These are phyloP conservation scores for Stagonosporopsis vannaccii DNA, from an alignment of 2,329 filamentous ascomycete genomes.

Conservation along the genomic window DNA sequence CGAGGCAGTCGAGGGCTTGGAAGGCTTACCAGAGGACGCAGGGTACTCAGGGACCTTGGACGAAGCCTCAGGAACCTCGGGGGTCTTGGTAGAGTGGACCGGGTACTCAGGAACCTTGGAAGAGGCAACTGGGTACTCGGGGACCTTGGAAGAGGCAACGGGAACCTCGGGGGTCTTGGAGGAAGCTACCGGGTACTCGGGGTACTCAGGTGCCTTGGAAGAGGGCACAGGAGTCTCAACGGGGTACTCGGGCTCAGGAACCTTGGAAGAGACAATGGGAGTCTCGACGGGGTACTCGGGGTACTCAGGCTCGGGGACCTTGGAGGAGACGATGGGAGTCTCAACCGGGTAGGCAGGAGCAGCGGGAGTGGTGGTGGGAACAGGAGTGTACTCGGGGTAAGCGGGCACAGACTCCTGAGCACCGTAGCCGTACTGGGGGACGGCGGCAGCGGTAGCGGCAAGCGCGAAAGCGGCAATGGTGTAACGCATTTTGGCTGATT, in stretches of 20 bases:
- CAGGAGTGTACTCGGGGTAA: conserved; percentile 35
- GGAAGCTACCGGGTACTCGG: conserved; percentile 14
- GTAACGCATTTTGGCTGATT: conserved; percentile 52
- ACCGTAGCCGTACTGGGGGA: conserved; percentile 40
- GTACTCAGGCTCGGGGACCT: conserved; percentile 19
- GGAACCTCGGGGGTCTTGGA: conserved; percentile 13
- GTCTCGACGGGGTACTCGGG: conserved; percentile 6
- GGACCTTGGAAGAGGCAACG: conserved; percentile 11
- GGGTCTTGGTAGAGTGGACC: not conserved
- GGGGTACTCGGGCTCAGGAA: conserved; percentile 24
- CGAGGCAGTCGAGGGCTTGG: conserved; percentile 19
- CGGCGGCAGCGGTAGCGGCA: conserved; percentile 42
- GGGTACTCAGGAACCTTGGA: conserved; percentile 19
- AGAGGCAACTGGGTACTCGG: conserved; percentile 21
- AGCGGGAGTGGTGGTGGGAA: conserved; percentile 19
- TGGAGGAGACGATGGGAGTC: conserved; percentile 6
- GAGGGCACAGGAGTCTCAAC: not conserved
- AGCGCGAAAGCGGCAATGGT: conserved; percentile 44
- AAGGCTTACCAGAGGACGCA: conserved; percentile 21
- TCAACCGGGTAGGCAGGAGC: conserved; percentile 26
- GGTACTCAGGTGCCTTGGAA: conserved; percentile 13
- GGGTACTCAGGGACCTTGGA: conserved; percentile 21
- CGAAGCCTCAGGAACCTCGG: conserved; percentile 18
- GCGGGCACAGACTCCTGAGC: conserved; percentile 31
- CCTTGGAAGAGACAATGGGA: conserved; percentile 19